A percentile compares a stretch with the other conserved stretches of the same genome.
phyloP scores from a whole-genome alignment of 2,329 filamentous ascomycete species.

The Orbilia ellipsospora region DNA sequence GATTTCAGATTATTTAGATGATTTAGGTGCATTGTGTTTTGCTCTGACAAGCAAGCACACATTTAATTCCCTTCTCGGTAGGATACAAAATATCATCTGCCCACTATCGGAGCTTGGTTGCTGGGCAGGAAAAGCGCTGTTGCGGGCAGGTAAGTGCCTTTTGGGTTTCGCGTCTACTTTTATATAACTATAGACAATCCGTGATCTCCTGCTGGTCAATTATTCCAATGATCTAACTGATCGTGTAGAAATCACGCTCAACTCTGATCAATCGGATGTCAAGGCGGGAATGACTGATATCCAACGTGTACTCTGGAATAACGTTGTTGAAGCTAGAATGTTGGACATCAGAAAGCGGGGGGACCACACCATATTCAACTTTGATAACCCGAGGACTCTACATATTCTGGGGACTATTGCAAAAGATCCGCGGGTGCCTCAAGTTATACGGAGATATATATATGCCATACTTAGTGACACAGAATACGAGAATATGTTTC shows the following conservation, averaged over 20 bases:
- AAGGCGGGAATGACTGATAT: slow-evolving; percentile 2
- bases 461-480: slow-evolving; percentile 16
- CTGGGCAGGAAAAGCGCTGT: slow-evolving; percentile 25
- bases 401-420: slow-evolving; percentile 12
- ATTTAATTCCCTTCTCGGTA: slow-evolving; percentile 3
- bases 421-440: not conserved
- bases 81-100: slow-evolving; percentile 29
- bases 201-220: too few species aligned
- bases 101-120: slow-evolving; percentile 28
- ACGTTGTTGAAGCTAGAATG: slow-evolving; percentile 14
- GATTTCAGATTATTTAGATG: slow-evolving; percentile 18
- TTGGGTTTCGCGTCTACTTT: too few species aligned
- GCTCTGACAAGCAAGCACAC: not conserved
- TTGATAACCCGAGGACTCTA: slow-evolving; percentile 21
- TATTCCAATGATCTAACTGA: too few species aligned
- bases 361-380: slow-evolving; percentile 38
- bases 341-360: slow-evolving; percentile 19
- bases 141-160: slow-evolving; percentile 16
- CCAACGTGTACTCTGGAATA: not conserved
- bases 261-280: not conserved
- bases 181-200: too few species aligned
- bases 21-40: slow-evolving; percentile 23
- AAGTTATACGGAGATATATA: slow-evolving; percentile 9
- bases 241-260: slow-evolving; percentile 4
- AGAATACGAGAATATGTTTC: slow-evolving; percentile 44